Conservation (phyloP, 1,284 basidiomycete species). For the Leccinum pachyderme region DNA sequence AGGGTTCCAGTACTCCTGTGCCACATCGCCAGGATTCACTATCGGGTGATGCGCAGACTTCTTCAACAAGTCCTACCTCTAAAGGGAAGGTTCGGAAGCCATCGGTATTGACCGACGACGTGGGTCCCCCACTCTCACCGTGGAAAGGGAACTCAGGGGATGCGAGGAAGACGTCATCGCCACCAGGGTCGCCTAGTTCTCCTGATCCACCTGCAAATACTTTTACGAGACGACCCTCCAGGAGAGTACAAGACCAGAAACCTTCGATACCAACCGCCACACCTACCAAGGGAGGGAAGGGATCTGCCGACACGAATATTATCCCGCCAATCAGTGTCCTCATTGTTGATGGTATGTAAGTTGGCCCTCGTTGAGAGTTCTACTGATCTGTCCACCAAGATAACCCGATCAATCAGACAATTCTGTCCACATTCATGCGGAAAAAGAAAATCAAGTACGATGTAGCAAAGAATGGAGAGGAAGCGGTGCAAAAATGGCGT, state of each 20-base stretch:
- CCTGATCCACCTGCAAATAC: conserved; percentile 27
- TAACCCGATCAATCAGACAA: conserved; percentile 98
- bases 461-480: conserved; percentile 91
- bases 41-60: conserved; percentile 20
- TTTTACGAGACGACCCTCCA: conserved; percentile 28
- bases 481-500: conserved; percentile 96
- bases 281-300: conserved; percentile 25
- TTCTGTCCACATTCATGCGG: conserved; percentile 93
- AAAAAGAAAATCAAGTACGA: conserved; percentile 97
- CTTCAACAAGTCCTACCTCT: conserved; percentile 3
- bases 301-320: conserved; percentile 51
- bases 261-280: conserved; percentile 23
- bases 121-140: conserved; percentile 9
- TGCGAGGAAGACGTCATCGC: conserved; percentile 34
- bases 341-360: conserved; percentile 84
- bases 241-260: conserved; percentile 30
- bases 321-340: conserved; percentile 94
- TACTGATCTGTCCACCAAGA: conserved; percentile 50
- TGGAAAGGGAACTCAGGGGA: conserved; percentile 34
- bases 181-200: conserved; percentile 34
- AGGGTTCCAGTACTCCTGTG: conserved; percentile 9
- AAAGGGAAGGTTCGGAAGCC: conserved; percentile 30
- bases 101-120: conserved; percentile 33
- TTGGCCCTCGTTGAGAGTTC: conserved; percentile 12
- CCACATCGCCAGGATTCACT: conserved; percentile 28